phyloP scores from a whole-genome alignment of 2,329 filamentous ascomycete genomes.

The Lasiodiplodia theobromae region DNA sequence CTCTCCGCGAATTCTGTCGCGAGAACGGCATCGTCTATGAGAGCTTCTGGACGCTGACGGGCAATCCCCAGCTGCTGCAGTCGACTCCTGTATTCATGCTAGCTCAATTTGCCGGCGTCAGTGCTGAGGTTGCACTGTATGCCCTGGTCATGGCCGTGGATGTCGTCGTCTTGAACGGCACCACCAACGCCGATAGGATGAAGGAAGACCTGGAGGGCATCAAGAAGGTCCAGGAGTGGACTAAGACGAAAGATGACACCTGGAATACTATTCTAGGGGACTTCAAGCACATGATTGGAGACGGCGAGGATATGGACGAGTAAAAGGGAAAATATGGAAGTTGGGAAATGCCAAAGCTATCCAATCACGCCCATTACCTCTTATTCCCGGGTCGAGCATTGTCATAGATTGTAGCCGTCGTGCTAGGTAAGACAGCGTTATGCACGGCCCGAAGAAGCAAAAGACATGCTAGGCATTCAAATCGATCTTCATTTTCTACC shows the following conservation, averaged over 20 bases:
- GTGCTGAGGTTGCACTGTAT: slow-evolving; percentile 61
- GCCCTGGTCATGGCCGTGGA: slow-evolving; percentile 62
- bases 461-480: no score
- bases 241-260: slow-evolving; percentile 17
- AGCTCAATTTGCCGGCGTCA: slow-evolving; percentile 52
- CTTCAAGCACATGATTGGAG: slow-evolving; percentile 27
- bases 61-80: slow-evolving; percentile 60
- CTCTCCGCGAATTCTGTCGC: slow-evolving; percentile 64
- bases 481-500: no score
- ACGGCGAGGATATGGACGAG: slow-evolving; percentile 13
- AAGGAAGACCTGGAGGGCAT: slow-evolving; percentile 58
- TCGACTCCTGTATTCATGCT: slow-evolving; percentile 59
- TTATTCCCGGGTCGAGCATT: no score
- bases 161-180: slow-evolving; percentile 63
- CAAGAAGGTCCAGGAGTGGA: slow-evolving; percentile 42
- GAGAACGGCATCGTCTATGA: slow-evolving; percentile 63
- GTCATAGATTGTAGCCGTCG: no score
- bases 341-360: no score
- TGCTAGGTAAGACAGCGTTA: no score
- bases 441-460: no score
- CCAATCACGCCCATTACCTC: no score
- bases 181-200: slow-evolving; percentile 61
- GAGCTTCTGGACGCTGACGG: slow-evolving; percentile 68
- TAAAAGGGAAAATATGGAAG: not conserved
- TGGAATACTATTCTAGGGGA: slow-evolving; percentile 28